Conservation (phyloP, 331 rosid genomes). For the Dryas integrifolia region DNA sequence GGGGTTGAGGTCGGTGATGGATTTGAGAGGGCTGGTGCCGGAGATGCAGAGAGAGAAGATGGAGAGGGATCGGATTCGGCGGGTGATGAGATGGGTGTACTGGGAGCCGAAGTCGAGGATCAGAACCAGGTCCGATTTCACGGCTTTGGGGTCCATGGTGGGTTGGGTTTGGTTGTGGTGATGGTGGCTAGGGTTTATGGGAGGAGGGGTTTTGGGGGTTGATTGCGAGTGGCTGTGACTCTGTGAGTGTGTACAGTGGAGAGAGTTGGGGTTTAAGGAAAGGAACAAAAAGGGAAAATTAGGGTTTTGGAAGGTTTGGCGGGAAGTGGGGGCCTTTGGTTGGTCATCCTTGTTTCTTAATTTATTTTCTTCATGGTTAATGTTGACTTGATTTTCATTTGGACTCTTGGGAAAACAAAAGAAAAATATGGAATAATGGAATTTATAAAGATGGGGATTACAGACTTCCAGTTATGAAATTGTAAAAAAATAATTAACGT, state of each 20-base stretch:
- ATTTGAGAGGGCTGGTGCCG: slow-evolving; percentile 65
- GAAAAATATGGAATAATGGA: no score
- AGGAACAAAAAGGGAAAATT: background rate
- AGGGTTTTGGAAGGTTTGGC: slow-evolving; percentile 19
- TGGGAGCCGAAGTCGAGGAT: slow-evolving; percentile 91
- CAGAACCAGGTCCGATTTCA: slow-evolving; percentile 70
- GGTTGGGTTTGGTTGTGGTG: slow-evolving; percentile 1
- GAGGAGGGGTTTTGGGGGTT: background rate
- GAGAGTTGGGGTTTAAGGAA: background rate
- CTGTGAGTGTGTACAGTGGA: background rate
- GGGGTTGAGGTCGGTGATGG: slow-evolving; percentile 69
- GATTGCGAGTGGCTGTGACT: background rate
- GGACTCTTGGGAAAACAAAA: no score
- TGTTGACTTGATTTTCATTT: no score
- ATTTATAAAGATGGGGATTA: no score
- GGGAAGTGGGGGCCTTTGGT: slow-evolving; percentile 10
- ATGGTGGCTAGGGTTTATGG: slow-evolving; percentile 19
- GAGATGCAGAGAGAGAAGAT: slow-evolving; percentile 86
- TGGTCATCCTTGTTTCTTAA: background rate
- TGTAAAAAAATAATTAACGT: no score
- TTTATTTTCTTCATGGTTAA: no score
- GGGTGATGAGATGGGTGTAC: slow-evolving; percentile 95
- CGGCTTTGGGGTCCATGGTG: slow-evolving; percentile 54
- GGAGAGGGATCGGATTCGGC: slow-evolving; percentile 78
- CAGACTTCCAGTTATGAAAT: no score